phyloP scores from a whole-genome alignment of 2,329 filamentous ascomycete species.

The Arthrobotrys musiformis region DNA sequence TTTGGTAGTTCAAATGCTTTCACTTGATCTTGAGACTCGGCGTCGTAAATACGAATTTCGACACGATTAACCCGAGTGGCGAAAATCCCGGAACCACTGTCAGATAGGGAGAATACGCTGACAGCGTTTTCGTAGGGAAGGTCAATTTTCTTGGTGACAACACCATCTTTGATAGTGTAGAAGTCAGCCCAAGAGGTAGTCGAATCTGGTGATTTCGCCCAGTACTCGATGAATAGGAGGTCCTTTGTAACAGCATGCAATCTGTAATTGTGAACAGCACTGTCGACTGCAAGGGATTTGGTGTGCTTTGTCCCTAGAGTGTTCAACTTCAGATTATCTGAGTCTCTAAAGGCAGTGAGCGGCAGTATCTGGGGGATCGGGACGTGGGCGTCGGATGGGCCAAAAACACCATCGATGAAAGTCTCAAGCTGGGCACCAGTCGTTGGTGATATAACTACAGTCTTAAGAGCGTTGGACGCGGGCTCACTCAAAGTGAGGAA shows the following conservation, averaged over 20 bases:
- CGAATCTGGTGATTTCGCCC: slow-evolving; percentile 27
- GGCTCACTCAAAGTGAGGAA: slow-evolving; percentile 43
- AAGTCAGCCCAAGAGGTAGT: slow-evolving; percentile 75
- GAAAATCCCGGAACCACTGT: slow-evolving; percentile 83
- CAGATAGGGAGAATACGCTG: slow-evolving; percentile 82
- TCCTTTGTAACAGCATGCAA: slow-evolving; percentile 40
- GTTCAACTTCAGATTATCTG: slow-evolving; percentile 73
- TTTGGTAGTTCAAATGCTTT: slow-evolving; percentile 53
- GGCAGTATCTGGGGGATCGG: slow-evolving; percentile 41
- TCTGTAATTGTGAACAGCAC: slow-evolving; percentile 37
- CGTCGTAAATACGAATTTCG: slow-evolving; percentile 69
- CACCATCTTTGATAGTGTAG: slow-evolving; percentile 79
- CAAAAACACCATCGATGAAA: slow-evolving; percentile 33
- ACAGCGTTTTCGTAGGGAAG: slow-evolving; percentile 73
- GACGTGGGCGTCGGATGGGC: slow-evolving; percentile 30
- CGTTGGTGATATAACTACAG: slow-evolving; percentile 42
- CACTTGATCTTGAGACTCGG: slow-evolving; percentile 33
- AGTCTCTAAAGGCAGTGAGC: slow-evolving; percentile 34
- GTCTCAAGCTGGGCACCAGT: slow-evolving; percentile 47
- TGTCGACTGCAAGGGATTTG: slow-evolving; percentile 29
- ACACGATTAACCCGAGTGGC: slow-evolving; percentile 78
- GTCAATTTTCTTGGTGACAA: slow-evolving; percentile 72
- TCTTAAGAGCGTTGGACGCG: slow-evolving; percentile 25
- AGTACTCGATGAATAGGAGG: slow-evolving; percentile 42
- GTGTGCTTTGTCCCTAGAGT: slow-evolving; percentile 71